phyloP scores from a whole-genome alignment of 176 grass and related monocot genomes.

The Ensete ventricosum region DNA sequence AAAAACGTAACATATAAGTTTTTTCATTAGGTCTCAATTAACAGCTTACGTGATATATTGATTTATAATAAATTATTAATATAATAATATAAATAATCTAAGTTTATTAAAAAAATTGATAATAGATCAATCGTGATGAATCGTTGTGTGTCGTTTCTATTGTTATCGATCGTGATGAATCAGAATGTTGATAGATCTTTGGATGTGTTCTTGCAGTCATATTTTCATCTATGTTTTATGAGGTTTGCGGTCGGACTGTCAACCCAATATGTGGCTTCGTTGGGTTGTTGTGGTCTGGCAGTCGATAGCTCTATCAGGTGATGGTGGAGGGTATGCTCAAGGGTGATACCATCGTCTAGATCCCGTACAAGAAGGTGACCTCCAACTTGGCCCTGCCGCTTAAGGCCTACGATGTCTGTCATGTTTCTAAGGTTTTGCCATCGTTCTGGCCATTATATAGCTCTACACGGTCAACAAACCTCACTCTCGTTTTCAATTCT shows the following conservation, averaged over 20 bases:
- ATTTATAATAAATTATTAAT: too few species aligned
- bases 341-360: neutral
- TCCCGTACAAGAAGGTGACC: neutral
- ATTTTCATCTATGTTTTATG: neutral
- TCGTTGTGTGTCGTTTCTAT: too few species aligned
- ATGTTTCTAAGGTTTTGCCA: neutral
- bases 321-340: slow-evolving; percentile 2
- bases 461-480: neutral
- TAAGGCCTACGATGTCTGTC: neutral
- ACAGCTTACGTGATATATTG: too few species aligned
- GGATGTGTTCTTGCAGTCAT: neutral
- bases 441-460: neutral
- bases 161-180: too few species aligned
- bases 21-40: too few species aligned
- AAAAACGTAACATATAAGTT: too few species aligned
- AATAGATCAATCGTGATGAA: too few species aligned
- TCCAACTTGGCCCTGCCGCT: neutral
- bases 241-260: slow-evolving; percentile 1
- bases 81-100: too few species aligned
- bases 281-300: neutral
- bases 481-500: neutral
- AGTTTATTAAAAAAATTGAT: too few species aligned
- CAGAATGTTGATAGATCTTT: too few species aligned
- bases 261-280: slow-evolving; percentile 1
- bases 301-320: neutral